Conservation (phyloP, 2,329 filamentous ascomycete species). For the Cryphonectria carpinicola region DNA sequence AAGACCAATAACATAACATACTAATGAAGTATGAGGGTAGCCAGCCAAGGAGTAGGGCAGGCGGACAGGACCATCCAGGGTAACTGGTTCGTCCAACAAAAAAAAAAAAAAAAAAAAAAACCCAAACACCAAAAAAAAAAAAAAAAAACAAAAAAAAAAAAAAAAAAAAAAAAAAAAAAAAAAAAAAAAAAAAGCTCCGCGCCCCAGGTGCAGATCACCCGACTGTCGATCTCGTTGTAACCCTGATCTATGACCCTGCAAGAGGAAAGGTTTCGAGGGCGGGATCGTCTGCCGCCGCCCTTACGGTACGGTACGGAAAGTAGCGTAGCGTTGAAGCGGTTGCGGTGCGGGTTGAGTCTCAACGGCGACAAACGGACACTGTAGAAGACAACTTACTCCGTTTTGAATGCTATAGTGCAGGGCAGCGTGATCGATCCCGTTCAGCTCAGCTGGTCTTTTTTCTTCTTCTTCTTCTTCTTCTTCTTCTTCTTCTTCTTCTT, state of each 20-base stretch:
- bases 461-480: background rate
- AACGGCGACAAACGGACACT: slow-evolving; percentile 7
- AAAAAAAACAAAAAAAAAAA: background rate
- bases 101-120: background rate
- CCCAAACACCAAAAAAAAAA: background rate
- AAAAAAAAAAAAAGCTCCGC: slow-evolving; percentile 3
- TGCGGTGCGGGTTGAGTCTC: slow-evolving; percentile 18
- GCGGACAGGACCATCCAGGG: slow-evolving; percentile 1
- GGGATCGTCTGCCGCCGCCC: slow-evolving; percentile 18
- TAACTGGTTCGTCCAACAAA: background rate
- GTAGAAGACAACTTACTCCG: slow-evolving; percentile 12
- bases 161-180: too few species aligned
- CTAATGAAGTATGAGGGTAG: background rate
- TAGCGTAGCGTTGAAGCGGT: slow-evolving; percentile 9
- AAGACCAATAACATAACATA: background rate
- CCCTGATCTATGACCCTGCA: slow-evolving; percentile 17
- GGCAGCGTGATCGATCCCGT: background rate
- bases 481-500: background rate
- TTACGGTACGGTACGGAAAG: slow-evolving; percentile 15
- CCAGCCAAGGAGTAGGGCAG: background rate
- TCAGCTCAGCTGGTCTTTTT: background rate
- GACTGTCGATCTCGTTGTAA: slow-evolving; percentile 30
- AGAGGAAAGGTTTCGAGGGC: slow-evolving; percentile 24
- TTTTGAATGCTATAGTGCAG: background rate
- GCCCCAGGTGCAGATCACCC: slow-evolving; percentile 30